phyloP scores from a whole-genome alignment of 345 rosid genomes.

The Aquilaria malaccensis region DNA sequence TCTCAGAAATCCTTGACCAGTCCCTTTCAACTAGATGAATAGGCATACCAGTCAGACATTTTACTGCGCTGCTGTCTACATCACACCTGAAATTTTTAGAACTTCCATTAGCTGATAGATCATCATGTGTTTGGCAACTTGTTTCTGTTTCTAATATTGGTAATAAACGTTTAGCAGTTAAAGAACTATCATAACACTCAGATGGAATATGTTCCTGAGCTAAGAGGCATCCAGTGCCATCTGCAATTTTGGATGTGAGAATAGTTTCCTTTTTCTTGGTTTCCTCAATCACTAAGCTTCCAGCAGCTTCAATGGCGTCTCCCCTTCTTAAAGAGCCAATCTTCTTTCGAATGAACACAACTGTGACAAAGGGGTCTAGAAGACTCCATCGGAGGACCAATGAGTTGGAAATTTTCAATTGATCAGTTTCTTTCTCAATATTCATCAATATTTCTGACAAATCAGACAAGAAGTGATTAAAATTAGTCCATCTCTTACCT shows the following conservation, averaged over 20 bases:
- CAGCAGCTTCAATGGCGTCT: conserved; percentile 47
- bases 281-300: conserved; percentile 28
- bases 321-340: conserved; percentile 75
- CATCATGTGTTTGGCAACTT: conserved; percentile 28
- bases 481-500: conserved; percentile 59
- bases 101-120: conserved; percentile 24
- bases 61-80: conserved; percentile 14
- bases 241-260: conserved; percentile 18
- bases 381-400: conserved; percentile 64
- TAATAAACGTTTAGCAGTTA: conserved; percentile 32
- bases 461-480: conserved; percentile 63
- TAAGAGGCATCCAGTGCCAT: conserved; percentile 13
- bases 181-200: conserved; percentile 23
- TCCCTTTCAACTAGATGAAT: conserved; percentile 17
- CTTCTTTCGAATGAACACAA: conserved; percentile 64
- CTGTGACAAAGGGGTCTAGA: conserved; percentile 86
- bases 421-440: conserved; percentile 47
- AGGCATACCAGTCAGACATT: conserved; percentile 20
- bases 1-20: conserved; percentile 16
- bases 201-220: conserved; percentile 12
- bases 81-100: conserved; percentile 24
- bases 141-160: conserved; percentile 33
- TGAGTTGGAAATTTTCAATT: conserved; percentile 25
- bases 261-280: conserved; percentile 18
- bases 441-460: conserved; percentile 40